A percentile compares a stretch with the other conserved stretches of the same genome.
These are phyloP conservation scores for Cutaneotrichosporon sp. DNA, from an alignment of 1,284 basidiomycete species.

Conservation along the genomic window DNA sequence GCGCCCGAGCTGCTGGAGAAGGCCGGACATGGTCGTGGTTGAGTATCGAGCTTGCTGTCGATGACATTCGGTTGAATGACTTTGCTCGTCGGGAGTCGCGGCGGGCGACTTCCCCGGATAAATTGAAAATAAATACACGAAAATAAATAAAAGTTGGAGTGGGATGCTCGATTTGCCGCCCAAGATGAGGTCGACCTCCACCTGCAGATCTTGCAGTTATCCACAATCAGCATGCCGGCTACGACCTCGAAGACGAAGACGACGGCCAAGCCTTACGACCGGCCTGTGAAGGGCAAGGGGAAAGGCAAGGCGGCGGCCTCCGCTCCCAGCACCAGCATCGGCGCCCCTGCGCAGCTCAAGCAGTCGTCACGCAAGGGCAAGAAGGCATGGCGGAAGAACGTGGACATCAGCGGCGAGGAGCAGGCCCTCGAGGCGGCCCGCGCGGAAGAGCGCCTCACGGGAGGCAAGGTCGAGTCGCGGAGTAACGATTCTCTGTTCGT, in stretches of 20 bases:
- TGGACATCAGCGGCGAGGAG: constrained; percentile 72
- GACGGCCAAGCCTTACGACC: constrained; percentile 18
- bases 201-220: background rate
- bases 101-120: constrained; percentile 4
- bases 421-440: constrained; percentile 65
- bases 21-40: constrained; percentile 12
- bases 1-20: constrained; percentile 11
- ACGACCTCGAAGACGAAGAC: constrained; percentile 3
- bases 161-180: constrained; percentile 2
- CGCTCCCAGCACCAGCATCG: constrained; percentile 26
- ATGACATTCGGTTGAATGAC: background rate
- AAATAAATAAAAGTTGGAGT: constrained; percentile 3
- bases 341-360: constrained; percentile 62
- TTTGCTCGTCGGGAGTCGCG: background rate
- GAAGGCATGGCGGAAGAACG: constrained; percentile 87
- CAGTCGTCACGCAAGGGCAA: constrained; percentile 84
- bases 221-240: constrained; percentile 7
- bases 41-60: background rate
- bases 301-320: constrained; percentile 18
- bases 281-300: constrained; percentile 7
- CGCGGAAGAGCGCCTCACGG: constrained; percentile 69
- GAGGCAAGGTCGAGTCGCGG: constrained; percentile 51
- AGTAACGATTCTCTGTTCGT: constrained; percentile 65
- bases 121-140: constrained; percentile 4
- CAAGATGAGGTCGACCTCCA: background rate